Base-by-base conservation (phyloP, 441 rosid species). In the Hura crepitans region DNA sequence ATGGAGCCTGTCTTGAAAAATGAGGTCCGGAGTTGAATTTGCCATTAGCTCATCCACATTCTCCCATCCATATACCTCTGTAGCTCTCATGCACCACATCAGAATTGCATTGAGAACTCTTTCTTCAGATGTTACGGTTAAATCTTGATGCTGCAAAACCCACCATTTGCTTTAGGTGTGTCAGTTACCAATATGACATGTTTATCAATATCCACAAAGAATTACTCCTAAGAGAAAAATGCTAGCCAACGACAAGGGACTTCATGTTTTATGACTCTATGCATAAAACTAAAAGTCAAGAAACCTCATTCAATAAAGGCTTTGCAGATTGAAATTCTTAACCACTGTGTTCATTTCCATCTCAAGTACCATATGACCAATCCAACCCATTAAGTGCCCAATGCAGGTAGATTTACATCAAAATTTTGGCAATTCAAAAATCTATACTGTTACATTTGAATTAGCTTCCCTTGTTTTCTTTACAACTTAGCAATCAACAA, bases 61-160 rank as follows among this genome's bases (percentile, higher is more conserved):
- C 79, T 89, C 94, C 97, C 97, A 91, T 66, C 91, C 85, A 70
- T 58, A 79, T 30, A 77, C 78, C 69, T 83, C 91, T 77, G 81
- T 81, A 69, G 93, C 86, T 75, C 88, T 81, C 83, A 85, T 81
- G 89, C 87, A 81, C 98, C 98, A 93, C 92, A 87, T 85, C 74
- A 96, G 77, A 74, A 93, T 90, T 77, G 97, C 96, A 85, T 87
- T 82, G 61, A 96, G 88, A 83, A 93, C 86, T 82, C 87, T 87
- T 77, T 93, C 99, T 78, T 96, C 97, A 18, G 96, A 89, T 66
- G 96, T 96, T 74, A 91, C 97, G 0, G 97, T 93, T 75, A 96
- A 81, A 78, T 93, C 97, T 70, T 87, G 91, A 82, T 87, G 97
- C 98, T 93, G 97, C 85, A 81, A 83, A 81, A 74, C 79, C 70